Base-by-base conservation (phyloP, 2,329 filamentous ascomycete genomes). In the Exophiala viscosa region DNA sequence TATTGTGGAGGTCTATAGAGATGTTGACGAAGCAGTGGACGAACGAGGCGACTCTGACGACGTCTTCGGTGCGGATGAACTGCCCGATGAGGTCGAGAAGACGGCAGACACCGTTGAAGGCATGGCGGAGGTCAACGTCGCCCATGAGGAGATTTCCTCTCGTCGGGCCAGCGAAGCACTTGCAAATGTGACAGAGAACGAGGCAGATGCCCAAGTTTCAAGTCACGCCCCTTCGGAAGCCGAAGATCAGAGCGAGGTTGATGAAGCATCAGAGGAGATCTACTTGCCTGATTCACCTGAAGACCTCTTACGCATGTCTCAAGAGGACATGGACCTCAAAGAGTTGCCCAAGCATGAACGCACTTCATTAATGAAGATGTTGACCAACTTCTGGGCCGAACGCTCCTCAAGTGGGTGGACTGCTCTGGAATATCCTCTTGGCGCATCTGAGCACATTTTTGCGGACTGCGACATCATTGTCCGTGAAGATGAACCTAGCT, bases 341-440 rank as follows among this genome's bases (percentile, higher is more conserved):
- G 90, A 95, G 62, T 78, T 99, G 10, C 90, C 90, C 1, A 96
- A 90, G 65, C 90, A 97, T 65, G 90, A 96, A 66, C 93, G 92
- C 69, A 91, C 85, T 52, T 96, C 90, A 41, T 76, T 97, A 60
- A 87, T 99, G 82, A 96, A 95, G 67, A 90, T 96, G 75, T 78
- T 99, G 41, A 93, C 90, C 13, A 96, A 92, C 64, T 99, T 99
- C 70, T 99, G 93, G 93, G 95, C 93, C 2, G 95, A 99, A 70
- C 84, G 93, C 48, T 97, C 93, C 43, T 90, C 95, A 18, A 96
- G 90, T 68, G 91, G 92, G 34, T 99, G 93, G 93, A 81, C 87
- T 5, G 83, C 87, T 17, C 79, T 99, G 15, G 93, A 99, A 49
- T 99, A 99, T 64, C 95, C 95, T 2, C 81, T 97, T 58, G 87